Percentiles rank a stretch among this genome's conserved stretches.
phyloP scores from a whole-genome alignment of 2,329 filamentous ascomycete genomes.

The Apiospora koreana region DNA sequence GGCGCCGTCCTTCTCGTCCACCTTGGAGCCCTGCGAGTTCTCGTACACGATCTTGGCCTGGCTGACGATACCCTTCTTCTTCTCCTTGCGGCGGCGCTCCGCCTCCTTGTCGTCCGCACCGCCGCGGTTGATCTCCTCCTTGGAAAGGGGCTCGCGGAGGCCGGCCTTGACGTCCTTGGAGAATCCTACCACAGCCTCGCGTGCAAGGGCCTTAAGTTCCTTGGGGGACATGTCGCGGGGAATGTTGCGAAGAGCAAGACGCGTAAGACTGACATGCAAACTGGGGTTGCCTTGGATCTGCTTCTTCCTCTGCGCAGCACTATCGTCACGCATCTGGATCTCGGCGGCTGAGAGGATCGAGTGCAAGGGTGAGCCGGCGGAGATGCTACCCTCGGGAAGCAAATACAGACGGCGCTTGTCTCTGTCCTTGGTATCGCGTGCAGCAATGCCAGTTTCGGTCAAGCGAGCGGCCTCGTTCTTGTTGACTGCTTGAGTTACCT shows the following conservation, averaged over 20 bases:
- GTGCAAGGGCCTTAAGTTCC: conserved; percentile 85
- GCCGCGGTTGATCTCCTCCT: conserved; percentile 81
- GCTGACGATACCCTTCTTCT: conserved; percentile 83
- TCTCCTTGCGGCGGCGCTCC: conserved; percentile 75
- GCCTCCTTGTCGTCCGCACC: conserved; percentile 79
- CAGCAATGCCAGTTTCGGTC: conserved; percentile 69
- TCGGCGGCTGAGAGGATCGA: conserved; percentile 76
- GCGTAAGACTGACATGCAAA: conserved; percentile 84
- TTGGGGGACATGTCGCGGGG: conserved; percentile 82
- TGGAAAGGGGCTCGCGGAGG: conserved; percentile 75
- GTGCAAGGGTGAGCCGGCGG: conserved; percentile 76
- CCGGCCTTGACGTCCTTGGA: conserved; percentile 85
- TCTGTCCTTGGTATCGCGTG: conserved; percentile 71
- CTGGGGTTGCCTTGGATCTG: conserved; percentile 90
- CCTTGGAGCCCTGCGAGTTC: conserved; percentile 80
- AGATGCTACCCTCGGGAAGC: conserved; percentile 81
- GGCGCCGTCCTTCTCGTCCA: conserved; percentile 73
- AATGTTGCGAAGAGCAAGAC: conserved; percentile 88
- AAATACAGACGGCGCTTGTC: conserved; percentile 92
- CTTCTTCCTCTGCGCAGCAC: conserved; percentile 82
- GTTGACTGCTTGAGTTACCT: conserved; percentile 81
- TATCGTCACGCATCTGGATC: conserved; percentile 84
- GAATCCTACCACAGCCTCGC: conserved; percentile 92
- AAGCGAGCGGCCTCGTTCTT: conserved; percentile 78
- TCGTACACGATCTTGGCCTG: conserved; percentile 97